Percentiles rank a stretch among this genome's conserved stretches.
Evolutionary conservation across 2,329 filamentous ascomycete genomes (phyloP).

Genomic region (Sphaerulina musiva): DNA sequence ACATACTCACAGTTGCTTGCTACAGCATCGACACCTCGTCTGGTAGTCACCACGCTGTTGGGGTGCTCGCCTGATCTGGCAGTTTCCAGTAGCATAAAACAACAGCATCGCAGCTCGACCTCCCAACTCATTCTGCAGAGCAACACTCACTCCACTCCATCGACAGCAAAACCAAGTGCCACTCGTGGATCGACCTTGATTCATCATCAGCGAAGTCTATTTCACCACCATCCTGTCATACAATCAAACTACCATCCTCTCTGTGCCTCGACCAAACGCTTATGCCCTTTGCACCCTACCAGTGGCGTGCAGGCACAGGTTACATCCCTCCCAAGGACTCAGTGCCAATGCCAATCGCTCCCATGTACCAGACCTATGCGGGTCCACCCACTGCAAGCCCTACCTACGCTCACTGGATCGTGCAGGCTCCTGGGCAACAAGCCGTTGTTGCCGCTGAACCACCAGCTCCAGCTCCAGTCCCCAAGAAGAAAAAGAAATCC

Average conservation of each 20-base stretch:
- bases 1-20: constrained; percentile 14
- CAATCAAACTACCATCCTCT: not conserved
- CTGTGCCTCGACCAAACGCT: not conserved
- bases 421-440: constrained; percentile 2
- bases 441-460: constrained; percentile 7
- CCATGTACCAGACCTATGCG: constrained; percentile 1
- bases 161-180: not conserved
- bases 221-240: not conserved
- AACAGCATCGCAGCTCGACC: not conserved
- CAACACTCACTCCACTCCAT: constrained; percentile 1
- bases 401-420: constrained; percentile 12
- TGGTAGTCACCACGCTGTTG: not conserved
- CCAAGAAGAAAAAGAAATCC: constrained; percentile 3
- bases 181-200: not conserved
- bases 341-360: constrained; percentile 8
- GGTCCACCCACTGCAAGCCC: constrained; percentile 26
- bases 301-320: constrained; percentile 23
- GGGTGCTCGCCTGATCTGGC: not conserved
- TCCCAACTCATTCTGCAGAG: not conserved
- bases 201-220: not conserved
- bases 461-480: not conserved
- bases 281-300: constrained; percentile 25
- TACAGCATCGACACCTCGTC: not conserved
- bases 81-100: not conserved
- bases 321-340: constrained; percentile 21